Percentiles rank a stretch among this genome's conserved stretches.
Conservation (phyloP, 2,329 filamentous ascomycete species). For the Kalaharituber pfeilii region DNA sequence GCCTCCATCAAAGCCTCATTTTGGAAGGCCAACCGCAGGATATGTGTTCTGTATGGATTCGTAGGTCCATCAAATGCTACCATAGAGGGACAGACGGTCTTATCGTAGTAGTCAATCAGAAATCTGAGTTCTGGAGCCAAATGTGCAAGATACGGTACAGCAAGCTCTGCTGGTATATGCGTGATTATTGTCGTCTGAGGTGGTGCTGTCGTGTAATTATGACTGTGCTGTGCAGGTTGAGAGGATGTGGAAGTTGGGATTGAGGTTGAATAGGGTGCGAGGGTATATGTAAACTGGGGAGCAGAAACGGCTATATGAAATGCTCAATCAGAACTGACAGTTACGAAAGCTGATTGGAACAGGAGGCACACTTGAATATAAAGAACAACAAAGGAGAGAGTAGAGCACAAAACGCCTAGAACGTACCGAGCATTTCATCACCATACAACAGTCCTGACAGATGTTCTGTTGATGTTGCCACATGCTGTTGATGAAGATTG, state of each 20-base stretch:
- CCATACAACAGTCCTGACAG: constrained; percentile 25
- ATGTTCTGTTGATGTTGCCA: constrained; percentile 14
- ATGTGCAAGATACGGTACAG: constrained; percentile 30
- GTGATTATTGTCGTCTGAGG: neutral
- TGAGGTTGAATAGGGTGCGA: neutral
- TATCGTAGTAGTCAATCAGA: constrained; percentile 85
- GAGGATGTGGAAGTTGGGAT: neutral
- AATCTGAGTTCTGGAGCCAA: constrained; percentile 65
- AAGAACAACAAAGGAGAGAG: constrained; percentile 11
- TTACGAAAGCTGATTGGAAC: no score
- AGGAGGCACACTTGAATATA: neutral
- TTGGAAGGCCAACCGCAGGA: constrained; percentile 57
- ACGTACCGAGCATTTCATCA: constrained; percentile 28
- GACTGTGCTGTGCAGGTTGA: neutral
- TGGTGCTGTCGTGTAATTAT: neutral
- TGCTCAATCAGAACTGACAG: no score
- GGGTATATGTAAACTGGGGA: constrained; percentile 8
- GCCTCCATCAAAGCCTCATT: constrained; percentile 81
- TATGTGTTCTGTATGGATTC: constrained; percentile 73
- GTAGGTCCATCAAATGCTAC: constrained; percentile 73
- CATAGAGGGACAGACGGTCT: constrained; percentile 78
- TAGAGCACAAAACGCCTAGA: constrained; percentile 10
- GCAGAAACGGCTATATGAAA: constrained; percentile 4
- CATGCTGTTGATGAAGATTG: constrained; percentile 13
- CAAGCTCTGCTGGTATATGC: constrained; percentile 5